phyloP scores from a whole-genome alignment of 208 protist genomes.

The Leishmania turanica region DNA sequence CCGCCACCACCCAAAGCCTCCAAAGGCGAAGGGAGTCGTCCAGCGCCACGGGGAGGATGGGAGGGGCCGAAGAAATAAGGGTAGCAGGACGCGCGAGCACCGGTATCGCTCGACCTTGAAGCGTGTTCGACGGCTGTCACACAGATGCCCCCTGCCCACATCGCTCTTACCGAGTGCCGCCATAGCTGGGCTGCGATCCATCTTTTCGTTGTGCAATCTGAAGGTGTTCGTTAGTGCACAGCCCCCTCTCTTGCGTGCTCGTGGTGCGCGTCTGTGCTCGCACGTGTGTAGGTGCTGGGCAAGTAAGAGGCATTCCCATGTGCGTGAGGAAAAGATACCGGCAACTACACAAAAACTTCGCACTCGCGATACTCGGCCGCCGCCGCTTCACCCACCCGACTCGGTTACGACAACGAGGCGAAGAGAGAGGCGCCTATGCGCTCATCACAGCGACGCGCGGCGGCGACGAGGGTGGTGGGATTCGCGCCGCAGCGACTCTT shows the following conservation, averaged over 20 bases:
- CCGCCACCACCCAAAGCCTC: background rate
- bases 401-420: background rate
- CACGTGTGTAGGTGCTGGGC: background rate
- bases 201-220: background rate
- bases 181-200: background rate
- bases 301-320: background rate
- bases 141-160: background rate
- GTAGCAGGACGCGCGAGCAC: background rate
- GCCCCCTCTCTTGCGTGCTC: background rate
- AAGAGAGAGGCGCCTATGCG: conserved; percentile 31
- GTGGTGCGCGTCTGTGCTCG: background rate
- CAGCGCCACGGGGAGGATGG: background rate
- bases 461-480: conserved; percentile 32
- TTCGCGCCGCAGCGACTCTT: conserved; percentile 31
- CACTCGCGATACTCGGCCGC: background rate
- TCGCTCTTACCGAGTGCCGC: background rate
- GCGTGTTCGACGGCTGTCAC: background rate
- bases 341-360: background rate
- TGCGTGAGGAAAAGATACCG: background rate
- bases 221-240: background rate
- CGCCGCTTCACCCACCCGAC: background rate
- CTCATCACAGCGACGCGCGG: conserved; percentile 42
- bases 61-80: background rate
- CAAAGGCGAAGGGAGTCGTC: background rate
- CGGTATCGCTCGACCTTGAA: background rate